phyloP scores from a whole-genome alignment of 106 monocot genomes.

The Allium cepa region DNA sequence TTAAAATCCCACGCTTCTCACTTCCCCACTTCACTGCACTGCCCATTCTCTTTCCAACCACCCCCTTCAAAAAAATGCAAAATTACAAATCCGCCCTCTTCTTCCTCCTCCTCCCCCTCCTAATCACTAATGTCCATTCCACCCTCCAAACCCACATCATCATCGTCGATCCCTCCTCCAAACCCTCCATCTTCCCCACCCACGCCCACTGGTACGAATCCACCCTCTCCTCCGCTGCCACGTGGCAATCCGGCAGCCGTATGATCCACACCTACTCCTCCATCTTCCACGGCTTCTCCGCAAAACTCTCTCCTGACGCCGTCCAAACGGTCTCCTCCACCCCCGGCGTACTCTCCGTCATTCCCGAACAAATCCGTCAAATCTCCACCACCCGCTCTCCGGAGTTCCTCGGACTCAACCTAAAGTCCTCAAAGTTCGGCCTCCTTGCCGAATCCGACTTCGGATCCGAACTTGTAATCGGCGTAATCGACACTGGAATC shows the following conservation, averaged over 20 bases:
- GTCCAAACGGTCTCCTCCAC: conserved; percentile 22
- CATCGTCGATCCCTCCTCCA: conserved; percentile 59
- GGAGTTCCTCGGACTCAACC: conserved; percentile 69
- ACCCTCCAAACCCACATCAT: conserved; percentile 58
- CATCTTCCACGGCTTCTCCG: conserved; percentile 80
- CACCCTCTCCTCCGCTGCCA: conserved; percentile 22
- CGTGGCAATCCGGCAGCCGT: conserved; percentile 28
- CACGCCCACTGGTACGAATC: conserved; percentile 85
- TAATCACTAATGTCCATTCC: neutral
- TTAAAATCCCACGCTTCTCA: neutral
- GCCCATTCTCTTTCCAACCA: neutral
- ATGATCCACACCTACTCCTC: conserved; percentile 70
- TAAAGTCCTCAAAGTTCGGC: conserved; percentile 29
- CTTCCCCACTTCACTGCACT: neutral
- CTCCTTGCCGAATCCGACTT: conserved; percentile 71
- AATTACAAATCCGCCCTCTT: neutral
- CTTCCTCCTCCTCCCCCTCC: conserved; percentile 15
- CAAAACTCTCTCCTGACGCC: conserved; percentile 38
- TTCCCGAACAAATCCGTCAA: conserved; percentile 59
- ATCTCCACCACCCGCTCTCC: conserved; percentile 71
- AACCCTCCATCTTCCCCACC: conserved; percentile 78
- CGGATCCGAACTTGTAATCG: conserved; percentile 78
- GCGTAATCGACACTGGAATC: conserved; percentile 79
- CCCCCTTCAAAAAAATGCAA: conserved; percentile 1
- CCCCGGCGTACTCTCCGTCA: conserved; percentile 46